These are phyloP conservation scores for Phytophthora melonis DNA, from an alignment of 352 stramenopile species.

Conservation along the genomic window DNA sequence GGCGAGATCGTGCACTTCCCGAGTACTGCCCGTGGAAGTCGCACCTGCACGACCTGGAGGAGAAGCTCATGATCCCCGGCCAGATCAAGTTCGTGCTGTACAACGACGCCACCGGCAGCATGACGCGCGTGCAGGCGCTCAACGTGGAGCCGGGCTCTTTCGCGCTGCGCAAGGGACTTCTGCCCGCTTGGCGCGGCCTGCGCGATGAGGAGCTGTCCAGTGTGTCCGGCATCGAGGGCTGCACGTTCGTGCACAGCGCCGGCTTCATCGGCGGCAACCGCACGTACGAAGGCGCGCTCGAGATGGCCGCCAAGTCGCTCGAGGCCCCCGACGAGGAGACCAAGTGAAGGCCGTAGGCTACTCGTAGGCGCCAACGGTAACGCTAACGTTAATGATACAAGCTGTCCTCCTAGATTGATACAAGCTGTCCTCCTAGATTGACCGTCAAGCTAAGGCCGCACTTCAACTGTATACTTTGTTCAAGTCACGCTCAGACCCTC, in stretches of 20 bases:
- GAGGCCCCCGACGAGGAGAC: conserved; percentile 35
- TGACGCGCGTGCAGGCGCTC: conserved; percentile 97
- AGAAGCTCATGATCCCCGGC: conserved; percentile 83
- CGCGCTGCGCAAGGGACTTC: conserved; percentile 92
- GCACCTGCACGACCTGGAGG: conserved; percentile 97
- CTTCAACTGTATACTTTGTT: background rate
- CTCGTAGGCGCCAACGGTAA: conserved; percentile 6
- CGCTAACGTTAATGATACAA: background rate
- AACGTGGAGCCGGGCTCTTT: conserved; percentile 95
- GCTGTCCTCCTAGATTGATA: background rate
- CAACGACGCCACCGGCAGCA: conserved; percentile 91
- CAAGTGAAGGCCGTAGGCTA: conserved; percentile 19
- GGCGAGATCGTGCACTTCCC: conserved; percentile 95
- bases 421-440: no score
- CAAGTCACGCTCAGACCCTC: background rate
- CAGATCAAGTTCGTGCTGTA: conserved; percentile 99
- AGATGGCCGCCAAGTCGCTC: conserved; percentile 93
- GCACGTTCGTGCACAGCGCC: conserved; percentile 97
- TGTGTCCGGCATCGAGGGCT: conserved; percentile 92
- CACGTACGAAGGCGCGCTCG: conserved; percentile 94
- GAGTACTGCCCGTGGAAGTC: conserved; percentile 96
- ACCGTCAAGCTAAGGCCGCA: background rate
- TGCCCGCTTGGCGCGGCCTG: conserved; percentile 94
- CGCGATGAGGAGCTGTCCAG: conserved; percentile 93
- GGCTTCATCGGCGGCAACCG: conserved; percentile 99